Conservation (phyloP, 495 filamentous ascomycete species). For the Aspergillus cavernicola region DNA sequence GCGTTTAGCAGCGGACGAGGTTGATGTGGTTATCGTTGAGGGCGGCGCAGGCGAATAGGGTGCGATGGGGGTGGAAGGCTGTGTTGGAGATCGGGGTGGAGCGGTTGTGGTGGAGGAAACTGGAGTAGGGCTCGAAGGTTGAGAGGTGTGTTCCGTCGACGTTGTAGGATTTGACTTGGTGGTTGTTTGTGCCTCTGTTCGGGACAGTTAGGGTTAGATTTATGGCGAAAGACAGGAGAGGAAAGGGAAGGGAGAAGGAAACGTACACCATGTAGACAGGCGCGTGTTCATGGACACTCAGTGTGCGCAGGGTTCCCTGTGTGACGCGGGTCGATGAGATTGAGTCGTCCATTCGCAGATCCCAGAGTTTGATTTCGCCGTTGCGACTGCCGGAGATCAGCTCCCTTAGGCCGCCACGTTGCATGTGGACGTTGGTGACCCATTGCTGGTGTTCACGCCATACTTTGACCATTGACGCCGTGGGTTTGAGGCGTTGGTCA, state of each 20-base stretch:
- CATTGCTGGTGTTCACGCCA: constrained; percentile 96
- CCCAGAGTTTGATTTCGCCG: constrained; percentile 94
- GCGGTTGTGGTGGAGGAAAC: constrained; percentile 76
- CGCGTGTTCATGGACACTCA: constrained; percentile 94
- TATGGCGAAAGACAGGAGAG: not conserved
- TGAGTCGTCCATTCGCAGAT: constrained; percentile 78
- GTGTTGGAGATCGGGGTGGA: constrained; percentile 79
- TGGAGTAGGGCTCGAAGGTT: constrained; percentile 79
- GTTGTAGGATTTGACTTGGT: constrained; percentile 89
- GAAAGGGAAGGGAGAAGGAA: not conserved
- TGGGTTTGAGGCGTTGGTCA: constrained; percentile 77
- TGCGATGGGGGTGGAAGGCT: constrained; percentile 93
- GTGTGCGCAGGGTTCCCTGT: constrained; percentile 72
- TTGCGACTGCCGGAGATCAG: constrained; percentile 81
- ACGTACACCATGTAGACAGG: constrained; percentile 95
- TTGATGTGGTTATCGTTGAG: constrained; percentile 48
- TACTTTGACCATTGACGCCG: constrained; percentile 84
- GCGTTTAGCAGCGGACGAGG: constrained; percentile 39
- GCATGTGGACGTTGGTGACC: constrained; percentile 95
- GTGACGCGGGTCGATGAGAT: constrained; percentile 71
- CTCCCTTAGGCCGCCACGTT: constrained; percentile 89
- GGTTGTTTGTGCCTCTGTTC: constrained; percentile 75
- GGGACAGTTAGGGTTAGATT: not conserved
- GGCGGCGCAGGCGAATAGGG: constrained; percentile 80
- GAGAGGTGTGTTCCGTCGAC: constrained; percentile 74